Evolutionary conservation across 306 rosid genomes (phyloP).

Genomic region (Cucumis hystrix): DNA sequence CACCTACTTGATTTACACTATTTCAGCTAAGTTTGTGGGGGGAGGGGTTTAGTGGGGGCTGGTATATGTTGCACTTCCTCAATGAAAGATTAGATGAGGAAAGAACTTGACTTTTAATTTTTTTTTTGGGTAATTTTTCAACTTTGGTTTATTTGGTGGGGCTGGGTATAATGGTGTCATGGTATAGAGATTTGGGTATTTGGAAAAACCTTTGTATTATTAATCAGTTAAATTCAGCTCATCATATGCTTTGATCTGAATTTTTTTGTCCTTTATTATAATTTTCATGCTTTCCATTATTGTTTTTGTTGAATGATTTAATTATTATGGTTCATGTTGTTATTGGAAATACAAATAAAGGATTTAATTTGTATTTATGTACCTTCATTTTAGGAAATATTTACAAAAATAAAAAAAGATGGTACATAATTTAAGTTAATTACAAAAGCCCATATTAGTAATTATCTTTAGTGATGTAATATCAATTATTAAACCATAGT

Average conservation of each 20-base stretch:
- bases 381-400: neutral
- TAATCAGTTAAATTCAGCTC: conserved; percentile 1
- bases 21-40: neutral
- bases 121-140: neutral
- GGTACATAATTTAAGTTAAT: neutral
- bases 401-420: neutral
- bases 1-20: neutral
- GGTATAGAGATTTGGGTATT: conserved; percentile 7
- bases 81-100: neutral
- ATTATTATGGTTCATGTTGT: neutral
- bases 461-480: no score
- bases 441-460: neutral
- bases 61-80: conserved; percentile 2
- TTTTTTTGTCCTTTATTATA: neutral
- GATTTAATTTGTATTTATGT: neutral
- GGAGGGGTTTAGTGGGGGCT: conserved; percentile 4
- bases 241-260: neutral
- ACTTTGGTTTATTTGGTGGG: conserved; percentile 2
- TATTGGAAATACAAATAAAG: neutral
- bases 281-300: neutral
- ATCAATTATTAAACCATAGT: neutral
- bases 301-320: neutral
- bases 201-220: conserved; percentile 5
- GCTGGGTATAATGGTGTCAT: conserved; percentile 9
- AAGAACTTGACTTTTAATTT: neutral